Evolutionary conservation across 1,139 yeast genomes (phyloP).

Genomic region (Yamadazyma aaseri): DNA sequence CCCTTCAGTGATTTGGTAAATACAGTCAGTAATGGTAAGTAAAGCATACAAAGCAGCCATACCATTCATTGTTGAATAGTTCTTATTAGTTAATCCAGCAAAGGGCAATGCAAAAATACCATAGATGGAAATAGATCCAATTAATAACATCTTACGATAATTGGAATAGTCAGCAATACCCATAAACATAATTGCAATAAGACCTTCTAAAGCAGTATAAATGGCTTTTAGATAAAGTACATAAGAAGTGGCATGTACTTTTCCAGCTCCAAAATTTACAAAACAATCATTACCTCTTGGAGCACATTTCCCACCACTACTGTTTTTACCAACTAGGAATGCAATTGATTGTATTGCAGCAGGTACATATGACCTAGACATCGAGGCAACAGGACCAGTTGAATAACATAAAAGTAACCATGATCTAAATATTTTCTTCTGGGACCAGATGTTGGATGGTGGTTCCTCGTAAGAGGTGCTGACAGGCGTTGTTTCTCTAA

Average conservation of each 20-base stretch:
- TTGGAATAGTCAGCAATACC: conserved; percentile 46
- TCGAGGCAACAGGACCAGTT: conserved; percentile 43
- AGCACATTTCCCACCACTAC: conserved; percentile 25
- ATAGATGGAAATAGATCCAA: conserved; percentile 29
- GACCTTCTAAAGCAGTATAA: conserved; percentile 39
- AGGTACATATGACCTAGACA: conserved; percentile 44
- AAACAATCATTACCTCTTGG: conserved; percentile 38
- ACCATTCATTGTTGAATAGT: conserved; percentile 22
- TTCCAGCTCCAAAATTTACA: conserved; percentile 35
- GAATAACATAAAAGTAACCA: conserved; percentile 31
- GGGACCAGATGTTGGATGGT: conserved; percentile 20
- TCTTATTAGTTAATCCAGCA: conserved; percentile 27
- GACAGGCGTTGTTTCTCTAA: too few relatives aligned
- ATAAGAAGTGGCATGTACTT: conserved; percentile 36
- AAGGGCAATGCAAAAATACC: conserved; percentile 41
- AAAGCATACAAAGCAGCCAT: conserved; percentile 34
- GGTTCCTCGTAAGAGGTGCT: too few relatives aligned
- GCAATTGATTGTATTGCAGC: conserved; percentile 44
- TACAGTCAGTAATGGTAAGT: conserved; percentile 28
- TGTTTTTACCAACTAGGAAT: conserved; percentile 28
- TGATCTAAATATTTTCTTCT: conserved; percentile 21
- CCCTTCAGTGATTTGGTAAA: conserved; percentile 42
- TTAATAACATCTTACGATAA: conserved; percentile 33
- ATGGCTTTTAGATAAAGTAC: conserved; percentile 40
- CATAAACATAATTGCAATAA: conserved; percentile 37